Conservation (phyloP, 139 green algal genomes). For the Monoraphidium neglectum region DNA sequence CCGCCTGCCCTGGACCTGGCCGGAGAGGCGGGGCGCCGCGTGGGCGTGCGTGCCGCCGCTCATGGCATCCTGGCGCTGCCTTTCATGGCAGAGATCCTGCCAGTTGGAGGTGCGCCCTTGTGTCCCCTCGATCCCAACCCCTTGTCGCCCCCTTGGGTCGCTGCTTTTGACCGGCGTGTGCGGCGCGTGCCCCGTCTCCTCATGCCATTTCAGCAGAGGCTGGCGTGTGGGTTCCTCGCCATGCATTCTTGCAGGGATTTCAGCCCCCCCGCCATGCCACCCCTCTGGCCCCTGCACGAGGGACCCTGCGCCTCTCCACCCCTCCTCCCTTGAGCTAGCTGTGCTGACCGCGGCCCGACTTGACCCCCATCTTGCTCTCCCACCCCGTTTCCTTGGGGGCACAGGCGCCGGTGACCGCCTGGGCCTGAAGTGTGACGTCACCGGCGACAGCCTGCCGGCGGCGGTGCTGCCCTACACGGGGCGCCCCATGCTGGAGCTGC, state of each 20-base stretch:
- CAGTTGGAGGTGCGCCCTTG: constrained; percentile 77
- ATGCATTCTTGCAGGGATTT: too few relatives aligned
- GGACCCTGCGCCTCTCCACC: too few relatives aligned
- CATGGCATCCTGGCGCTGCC: constrained; percentile 78
- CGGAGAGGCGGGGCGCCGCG: constrained; percentile 34
- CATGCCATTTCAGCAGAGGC: too few relatives aligned
- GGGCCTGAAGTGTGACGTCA: constrained; percentile 84
- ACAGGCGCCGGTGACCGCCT: constrained; percentile 89
- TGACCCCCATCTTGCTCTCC: not conserved
- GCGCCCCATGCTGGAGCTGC: constrained; percentile 85
- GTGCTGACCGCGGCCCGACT: too few relatives aligned
- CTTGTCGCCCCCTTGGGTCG: not conserved
- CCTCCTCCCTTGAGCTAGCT: too few relatives aligned
- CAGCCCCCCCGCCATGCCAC: too few relatives aligned
- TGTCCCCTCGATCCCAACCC: not conserved
- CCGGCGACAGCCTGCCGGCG: constrained; percentile 87
- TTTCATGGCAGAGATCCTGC: constrained; percentile 92
- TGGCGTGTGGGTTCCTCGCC: too few relatives aligned
- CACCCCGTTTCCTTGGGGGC: not conserved
- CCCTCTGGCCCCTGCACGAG: too few relatives aligned
- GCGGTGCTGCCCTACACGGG: constrained; percentile 96
- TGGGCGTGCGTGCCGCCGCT: constrained; percentile 38
- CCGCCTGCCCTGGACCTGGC: constrained; percentile 74
- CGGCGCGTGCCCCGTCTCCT: too few relatives aligned
- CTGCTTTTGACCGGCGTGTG: too few relatives aligned